Conservation (phyloP, 2,329 filamentous ascomycete genomes). For the Penicillium sp. region DNA sequence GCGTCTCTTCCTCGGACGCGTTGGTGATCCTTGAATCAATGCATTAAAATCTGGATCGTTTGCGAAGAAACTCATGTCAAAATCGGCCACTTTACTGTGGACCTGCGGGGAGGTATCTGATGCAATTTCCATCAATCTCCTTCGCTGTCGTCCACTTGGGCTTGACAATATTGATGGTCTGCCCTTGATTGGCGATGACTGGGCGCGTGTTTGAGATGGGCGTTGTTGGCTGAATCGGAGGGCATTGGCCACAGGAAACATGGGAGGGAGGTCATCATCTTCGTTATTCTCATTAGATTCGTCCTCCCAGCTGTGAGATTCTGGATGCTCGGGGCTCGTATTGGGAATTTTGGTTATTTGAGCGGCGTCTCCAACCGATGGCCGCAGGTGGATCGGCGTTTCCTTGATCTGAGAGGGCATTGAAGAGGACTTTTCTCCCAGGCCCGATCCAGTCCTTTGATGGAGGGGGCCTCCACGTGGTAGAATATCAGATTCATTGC, state of each 20-base stretch:
- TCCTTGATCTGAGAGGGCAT: slow-evolving; percentile 46
- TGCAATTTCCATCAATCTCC: slow-evolving; percentile 47
- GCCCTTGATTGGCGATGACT: slow-evolving; percentile 6
- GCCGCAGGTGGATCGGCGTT: slow-evolving; percentile 40
- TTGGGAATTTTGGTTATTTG: slow-evolving; percentile 43
- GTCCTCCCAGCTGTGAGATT: slow-evolving; percentile 26
- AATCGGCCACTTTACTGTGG: slow-evolving; percentile 33
- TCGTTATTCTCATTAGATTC: slow-evolving; percentile 36
- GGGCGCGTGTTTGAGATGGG: slow-evolving; percentile 22
- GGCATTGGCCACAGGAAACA: slow-evolving; percentile 23
- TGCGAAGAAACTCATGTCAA: slow-evolving; percentile 42
- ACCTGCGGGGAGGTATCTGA: slow-evolving; percentile 46
- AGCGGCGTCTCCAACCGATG: slow-evolving; percentile 29
- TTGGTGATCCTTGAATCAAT: slow-evolving; percentile 37
- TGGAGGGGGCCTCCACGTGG: slow-evolving; percentile 8
- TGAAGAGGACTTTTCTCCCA: slow-evolving; percentile 38
- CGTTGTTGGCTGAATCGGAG: slow-evolving; percentile 26
- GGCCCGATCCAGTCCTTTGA: slow-evolving; percentile 13
- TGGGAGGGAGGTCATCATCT: slow-evolving; percentile 43
- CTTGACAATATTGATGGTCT: slow-evolving; percentile 39
- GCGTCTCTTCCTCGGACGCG: slow-evolving; percentile 42
- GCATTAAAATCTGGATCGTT: slow-evolving; percentile 47
- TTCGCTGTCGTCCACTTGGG: slow-evolving; percentile 42
- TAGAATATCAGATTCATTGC: slow-evolving; percentile 13
- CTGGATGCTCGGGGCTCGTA: slow-evolving; percentile 39